phyloP scores from a whole-genome alignment of 768 basidiomycete genomes.

The Pisolithus albus region DNA sequence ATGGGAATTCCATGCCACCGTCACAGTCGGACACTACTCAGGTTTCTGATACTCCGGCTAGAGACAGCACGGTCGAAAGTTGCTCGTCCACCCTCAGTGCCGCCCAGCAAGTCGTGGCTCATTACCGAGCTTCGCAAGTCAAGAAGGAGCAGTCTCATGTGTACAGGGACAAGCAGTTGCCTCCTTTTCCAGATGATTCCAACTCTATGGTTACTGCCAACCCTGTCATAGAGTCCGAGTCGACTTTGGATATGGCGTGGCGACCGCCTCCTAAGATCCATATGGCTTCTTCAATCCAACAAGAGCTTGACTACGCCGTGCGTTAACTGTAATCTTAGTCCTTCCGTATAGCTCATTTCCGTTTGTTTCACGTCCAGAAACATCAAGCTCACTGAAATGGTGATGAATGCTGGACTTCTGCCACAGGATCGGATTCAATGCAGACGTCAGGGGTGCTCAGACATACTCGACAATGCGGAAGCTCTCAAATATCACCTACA shows the following conservation, averaged over 20 bases:
- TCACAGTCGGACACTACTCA: neutral
- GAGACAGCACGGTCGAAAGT: constrained; percentile 1
- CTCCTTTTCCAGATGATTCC: constrained; percentile 18
- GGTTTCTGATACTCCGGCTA: neutral
- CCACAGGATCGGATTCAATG: constrained; percentile 34
- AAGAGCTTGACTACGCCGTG: constrained; percentile 35
- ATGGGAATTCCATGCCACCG: constrained; percentile 7
- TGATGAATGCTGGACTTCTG: constrained; percentile 19
- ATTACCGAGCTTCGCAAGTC: constrained; percentile 13
- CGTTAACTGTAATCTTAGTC: constrained; percentile 14
- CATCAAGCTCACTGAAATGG: constrained; percentile 21
- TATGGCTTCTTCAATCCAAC: constrained; percentile 30
- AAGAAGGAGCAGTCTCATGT: neutral
- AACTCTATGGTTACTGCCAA: constrained; percentile 22
- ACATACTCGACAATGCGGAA: constrained; percentile 36
- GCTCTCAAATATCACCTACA: constrained; percentile 49
- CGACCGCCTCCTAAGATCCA: constrained; percentile 27
- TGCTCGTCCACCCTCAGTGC: constrained; percentile 8
- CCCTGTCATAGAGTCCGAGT: constrained; percentile 4
- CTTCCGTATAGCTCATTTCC: neutral
- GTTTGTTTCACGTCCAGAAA: constrained; percentile 9
- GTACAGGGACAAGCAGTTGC: constrained; percentile 10
- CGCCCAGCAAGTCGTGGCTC: constrained; percentile 16
- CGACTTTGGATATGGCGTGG: constrained; percentile 27
- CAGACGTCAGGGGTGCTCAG: constrained; percentile 38